Evolutionary conservation across 2,329 filamentous ascomycete species (phyloP).

Genomic region (Trichoderma cornu-damae): DNA sequence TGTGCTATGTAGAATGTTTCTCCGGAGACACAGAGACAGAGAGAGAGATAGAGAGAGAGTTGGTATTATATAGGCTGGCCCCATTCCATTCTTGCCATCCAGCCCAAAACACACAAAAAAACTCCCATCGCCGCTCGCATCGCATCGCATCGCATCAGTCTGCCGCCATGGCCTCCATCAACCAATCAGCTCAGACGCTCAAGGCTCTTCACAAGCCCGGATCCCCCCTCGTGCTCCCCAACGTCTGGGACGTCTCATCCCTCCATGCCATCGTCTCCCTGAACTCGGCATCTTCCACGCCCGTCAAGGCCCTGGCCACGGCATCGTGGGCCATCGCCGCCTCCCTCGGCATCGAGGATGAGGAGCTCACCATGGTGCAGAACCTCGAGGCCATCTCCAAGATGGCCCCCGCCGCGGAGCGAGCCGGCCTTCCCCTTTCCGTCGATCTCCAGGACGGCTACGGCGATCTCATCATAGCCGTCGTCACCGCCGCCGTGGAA

Average conservation of each 20-base stretch:
- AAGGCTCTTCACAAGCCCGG: conserved; percentile 47
- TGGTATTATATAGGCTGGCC: not conserved
- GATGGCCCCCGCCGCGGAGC: conserved; percentile 40
- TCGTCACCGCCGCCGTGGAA: conserved; percentile 41
- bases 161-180: conserved; percentile 21
- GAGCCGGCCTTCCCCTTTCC: conserved; percentile 44
- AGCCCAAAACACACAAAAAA: not conserved
- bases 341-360: conserved; percentile 41
- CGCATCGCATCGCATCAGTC: not conserved
- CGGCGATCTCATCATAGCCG: conserved; percentile 41
- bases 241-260: conserved; percentile 50
- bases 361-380: conserved; percentile 44
- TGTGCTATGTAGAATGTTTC: too few species aligned
- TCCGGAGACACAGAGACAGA: too few species aligned
- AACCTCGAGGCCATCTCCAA: conserved; percentile 45
- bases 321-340: conserved; percentile 49
- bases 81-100: not conserved
- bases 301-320: conserved; percentile 42
- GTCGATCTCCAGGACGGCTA: conserved; percentile 60
- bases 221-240: conserved; percentile 48
- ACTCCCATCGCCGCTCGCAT: too few species aligned
- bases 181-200: conserved; percentile 33
- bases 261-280: conserved; percentile 42
- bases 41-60: too few species aligned
- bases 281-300: conserved; percentile 33